Evolutionary conservation across 768 basidiomycete genomes (phyloP).

Genomic region (Leccinum imitatum): DNA sequence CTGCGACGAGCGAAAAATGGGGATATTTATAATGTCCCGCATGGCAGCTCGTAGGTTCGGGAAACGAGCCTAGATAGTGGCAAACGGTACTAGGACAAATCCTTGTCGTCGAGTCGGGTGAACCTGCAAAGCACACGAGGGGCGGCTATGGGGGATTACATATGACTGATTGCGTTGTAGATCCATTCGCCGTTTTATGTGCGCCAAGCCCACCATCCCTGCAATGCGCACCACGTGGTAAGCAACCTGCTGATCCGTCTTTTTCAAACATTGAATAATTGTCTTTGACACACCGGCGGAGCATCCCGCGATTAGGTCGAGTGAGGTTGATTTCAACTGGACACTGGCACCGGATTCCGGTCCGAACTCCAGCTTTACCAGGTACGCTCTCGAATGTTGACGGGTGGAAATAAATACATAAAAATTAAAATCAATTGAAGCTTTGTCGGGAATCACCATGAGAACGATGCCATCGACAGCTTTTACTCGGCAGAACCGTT

Average conservation of each 20-base stretch:
- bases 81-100: not conserved
- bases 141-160: not conserved
- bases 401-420: not conserved
- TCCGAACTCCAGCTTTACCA: not conserved
- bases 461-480: conserved; percentile 1
- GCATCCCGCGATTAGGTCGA: not conserved
- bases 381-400: not conserved
- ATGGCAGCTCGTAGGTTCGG: not conserved
- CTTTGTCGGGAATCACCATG: conserved; percentile 2
- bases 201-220: not conserved
- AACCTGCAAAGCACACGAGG: not conserved
- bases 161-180: not conserved
- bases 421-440: not conserved
- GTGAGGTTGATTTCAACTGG: not conserved
- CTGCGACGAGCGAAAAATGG: not conserved
- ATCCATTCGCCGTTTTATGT: not conserved
- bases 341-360: not conserved
- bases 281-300: not conserved
- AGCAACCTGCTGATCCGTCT: not conserved
- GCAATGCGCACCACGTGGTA: not conserved
- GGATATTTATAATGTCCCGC: not conserved
- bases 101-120: not conserved
- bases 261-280: not conserved
- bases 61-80: not conserved
- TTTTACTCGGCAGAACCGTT: conserved; percentile 5